Evolutionary conservation across 768 basidiomycete genomes (phyloP).

Genomic region (Boletus sp.): DNA sequence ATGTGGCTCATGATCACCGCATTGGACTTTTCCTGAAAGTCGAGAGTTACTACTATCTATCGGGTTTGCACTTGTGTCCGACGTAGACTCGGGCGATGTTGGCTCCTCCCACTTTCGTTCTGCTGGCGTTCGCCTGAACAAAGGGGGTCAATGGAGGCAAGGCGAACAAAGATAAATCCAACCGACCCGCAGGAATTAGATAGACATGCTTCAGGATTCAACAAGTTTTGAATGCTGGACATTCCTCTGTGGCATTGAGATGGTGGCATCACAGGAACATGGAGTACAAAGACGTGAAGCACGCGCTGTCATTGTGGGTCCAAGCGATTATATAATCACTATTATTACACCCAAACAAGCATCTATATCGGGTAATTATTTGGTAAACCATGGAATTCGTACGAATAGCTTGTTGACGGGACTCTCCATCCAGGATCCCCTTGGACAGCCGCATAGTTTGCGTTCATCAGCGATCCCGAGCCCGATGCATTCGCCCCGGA

Average conservation of each 20-base stretch:
- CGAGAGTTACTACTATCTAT: slow-evolving; percentile 21
- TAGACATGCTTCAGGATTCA: slow-evolving; percentile 50
- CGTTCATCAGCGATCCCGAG: slow-evolving; percentile 7
- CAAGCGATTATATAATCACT: slow-evolving; percentile 31
- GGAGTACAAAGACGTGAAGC: not conserved
- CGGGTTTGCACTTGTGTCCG: slow-evolving; percentile 32
- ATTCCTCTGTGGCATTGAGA: slow-evolving; percentile 35
- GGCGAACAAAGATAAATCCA: slow-evolving; percentile 1
- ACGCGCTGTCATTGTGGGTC: slow-evolving; percentile 32
- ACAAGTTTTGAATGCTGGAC: slow-evolving; percentile 53
- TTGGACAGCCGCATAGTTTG: slow-evolving; percentile 18
- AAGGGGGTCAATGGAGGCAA: slow-evolving; percentile 21
- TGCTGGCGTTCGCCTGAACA: slow-evolving; percentile 26
- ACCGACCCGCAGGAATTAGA: slow-evolving; percentile 43
- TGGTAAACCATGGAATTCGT: slow-evolving; percentile 18
- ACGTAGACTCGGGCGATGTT: slow-evolving; percentile 34
- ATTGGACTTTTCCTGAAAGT: slow-evolving; percentile 23
- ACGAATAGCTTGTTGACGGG: slow-evolving; percentile 14
- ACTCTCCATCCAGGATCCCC: slow-evolving; percentile 22
- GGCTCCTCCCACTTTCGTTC: slow-evolving; percentile 28
- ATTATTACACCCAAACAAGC: not conserved
- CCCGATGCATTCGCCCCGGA: not conserved
- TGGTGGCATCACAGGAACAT: slow-evolving; percentile 12
- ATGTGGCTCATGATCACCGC: slow-evolving; percentile 56
- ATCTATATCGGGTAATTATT: slow-evolving; percentile 23